Base-by-base conservation (phyloP, 495 filamentous ascomycete genomes). In the Penicillium odoratum region DNA sequence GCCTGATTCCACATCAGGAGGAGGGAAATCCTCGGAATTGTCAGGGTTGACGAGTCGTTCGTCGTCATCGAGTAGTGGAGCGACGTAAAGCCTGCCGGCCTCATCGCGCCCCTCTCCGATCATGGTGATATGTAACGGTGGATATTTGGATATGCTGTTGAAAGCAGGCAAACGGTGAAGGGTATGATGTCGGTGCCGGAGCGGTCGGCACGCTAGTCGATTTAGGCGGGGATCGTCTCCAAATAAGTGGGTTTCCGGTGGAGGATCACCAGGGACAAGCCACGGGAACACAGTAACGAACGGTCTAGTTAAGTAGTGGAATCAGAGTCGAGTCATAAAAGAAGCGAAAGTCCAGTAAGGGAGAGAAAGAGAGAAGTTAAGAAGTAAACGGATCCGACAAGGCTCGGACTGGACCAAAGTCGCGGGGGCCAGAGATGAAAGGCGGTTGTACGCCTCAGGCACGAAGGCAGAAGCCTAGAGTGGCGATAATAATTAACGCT, bases 21-120 rank as follows among this genome's bases (percentile, higher is more conserved):
- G 69, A 25, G 60, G 69, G 30, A 72, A 59, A 62, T 71, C 64
- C 48, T 75, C 74, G 68, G 73, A 66, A 65, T 67, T 61, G 49
- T 77, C 73, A 66, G 72, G 72, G 68, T 81, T 72, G 57, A 67
- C 65, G 48, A 62, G 61, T 46, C 63, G 68, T 50, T 71, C 71
- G 36, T 78, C 73, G 45, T 74, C 68, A 10, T 75, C 74, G 11
- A 74, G 43, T 3, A 71, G 56, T 26, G 71, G 71, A 33, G 73
- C 59, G 26, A 77, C 56, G 51, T 76, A 74, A 21, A 71, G 60
- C 55, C 72, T 63, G 13, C 62, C 57, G 53, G 64, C 68, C 54
- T 77, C 70, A 21, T 74, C 71, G 29, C 59, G 66, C 21, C 67
- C 65, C 57, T 76, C 68, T 58, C 70, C 74, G 28, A 72, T 48